phyloP scores from a whole-genome alignment of 768 basidiomycete species.

The Dentipellis fragilis region DNA sequence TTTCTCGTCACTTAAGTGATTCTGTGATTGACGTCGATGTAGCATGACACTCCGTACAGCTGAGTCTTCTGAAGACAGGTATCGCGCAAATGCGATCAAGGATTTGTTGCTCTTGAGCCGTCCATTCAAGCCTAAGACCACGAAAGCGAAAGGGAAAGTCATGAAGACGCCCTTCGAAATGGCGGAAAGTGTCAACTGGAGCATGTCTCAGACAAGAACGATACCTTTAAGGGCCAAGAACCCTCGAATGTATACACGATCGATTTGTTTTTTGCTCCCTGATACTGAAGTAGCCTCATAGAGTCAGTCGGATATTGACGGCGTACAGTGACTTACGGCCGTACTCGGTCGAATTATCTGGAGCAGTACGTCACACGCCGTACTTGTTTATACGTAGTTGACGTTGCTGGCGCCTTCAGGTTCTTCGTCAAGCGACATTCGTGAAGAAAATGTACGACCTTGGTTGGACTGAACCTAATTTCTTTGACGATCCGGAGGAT shows the following conservation, averaged over 20 bases:
- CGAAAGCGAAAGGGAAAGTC: no score
- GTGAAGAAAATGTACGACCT: conserved; percentile 41
- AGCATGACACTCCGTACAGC: neutral
- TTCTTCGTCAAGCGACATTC: conserved; percentile 48
- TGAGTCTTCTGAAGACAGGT: neutral
- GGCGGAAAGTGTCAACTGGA: no score
- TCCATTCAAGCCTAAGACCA: no score
- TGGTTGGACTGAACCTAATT: conserved; percentile 36
- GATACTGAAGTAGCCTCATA: conserved; percentile 11
- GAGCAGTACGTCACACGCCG: conserved; percentile 32
- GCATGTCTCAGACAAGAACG: no score
- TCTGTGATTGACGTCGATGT: no score
- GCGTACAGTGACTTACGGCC: conserved; percentile 42
- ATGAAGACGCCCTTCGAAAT: no score
- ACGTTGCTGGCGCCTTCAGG: conserved; percentile 21
- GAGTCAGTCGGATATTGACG: conserved; percentile 32
- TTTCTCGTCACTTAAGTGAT: neutral
- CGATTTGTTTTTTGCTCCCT: no score
- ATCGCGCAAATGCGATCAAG: neutral
- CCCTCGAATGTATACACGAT: no score
- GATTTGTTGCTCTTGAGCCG: no score
- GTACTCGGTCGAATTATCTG: conserved; percentile 48
- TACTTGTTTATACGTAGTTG: neutral
- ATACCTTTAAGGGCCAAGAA: no score
- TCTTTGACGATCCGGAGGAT: conserved; percentile 29